Base-by-base conservation (phyloP, 208 protist species). In the Crithidia expoeki region DNA sequence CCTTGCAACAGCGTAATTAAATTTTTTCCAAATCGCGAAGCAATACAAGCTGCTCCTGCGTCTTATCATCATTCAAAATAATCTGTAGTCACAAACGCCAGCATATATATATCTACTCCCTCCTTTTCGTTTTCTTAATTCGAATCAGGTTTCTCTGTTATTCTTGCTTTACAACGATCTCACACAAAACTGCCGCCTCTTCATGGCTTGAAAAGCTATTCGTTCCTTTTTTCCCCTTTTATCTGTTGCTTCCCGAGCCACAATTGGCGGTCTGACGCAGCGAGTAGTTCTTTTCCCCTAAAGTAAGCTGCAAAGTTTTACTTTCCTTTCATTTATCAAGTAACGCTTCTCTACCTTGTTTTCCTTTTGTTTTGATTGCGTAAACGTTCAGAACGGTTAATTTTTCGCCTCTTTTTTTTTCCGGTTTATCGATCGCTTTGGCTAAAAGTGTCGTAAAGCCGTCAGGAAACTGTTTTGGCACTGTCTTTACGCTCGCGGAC, bases 61-160 rank as follows among this genome's bases (percentile, higher is more conserved):
- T 38, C 34, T 16, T 38, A 4, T 25, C 34, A 14, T 64, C 14
- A 27, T 28, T 30, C 32, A 62, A 50, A 60, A 46, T 17, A 65
- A 64, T 32, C 11, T n/a, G 28, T 32, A 44, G n/a, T 34, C 23
- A 12, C 6, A 49, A 21, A 23, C 10, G 44, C 44, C 5, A 5
- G 12, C 12, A 14, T 12, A 3, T 62, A 11, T 28, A 52, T 36
- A 36, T n/a, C 36, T 68, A 49, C 46, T 33, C n/a, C n/a, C n/a
- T 72, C 63, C n/a, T 62, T 27, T 73, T 55, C 65, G 32, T 67
- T 49, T 72, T 19, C 58, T 38, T 79, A 33, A 68, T 56, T 65
- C 0, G 60, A 62, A 71, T 27, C 56, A 49, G 4, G 9, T 32
- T 14, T 55, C 21, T 55, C 53, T 33, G 21, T 53, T 40, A n/a